Base-by-base conservation (phyloP, 2,329 filamentous ascomycete genomes). In the Aureobasidium sp. region DNA sequence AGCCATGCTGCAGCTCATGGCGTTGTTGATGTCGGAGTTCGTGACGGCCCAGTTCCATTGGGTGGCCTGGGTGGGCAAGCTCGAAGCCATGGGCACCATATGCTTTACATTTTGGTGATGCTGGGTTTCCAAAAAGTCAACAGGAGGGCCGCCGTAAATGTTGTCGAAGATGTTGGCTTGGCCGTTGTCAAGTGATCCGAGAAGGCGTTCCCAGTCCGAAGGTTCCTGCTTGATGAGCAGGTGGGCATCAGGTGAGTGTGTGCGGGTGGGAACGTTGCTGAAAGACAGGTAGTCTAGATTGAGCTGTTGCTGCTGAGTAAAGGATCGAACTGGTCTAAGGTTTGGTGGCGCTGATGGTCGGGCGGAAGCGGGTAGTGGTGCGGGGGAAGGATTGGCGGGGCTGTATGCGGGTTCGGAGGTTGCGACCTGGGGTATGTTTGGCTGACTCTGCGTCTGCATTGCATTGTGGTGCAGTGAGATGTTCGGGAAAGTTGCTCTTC, bases 91-190 rank as follows among this genome's bases (percentile, higher is more conserved):
- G 50, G 48, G 59, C 7, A 27, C 11, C 15, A 45, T 32, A 21
- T 42, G 32, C 29, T 61, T 53, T n/a, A 25, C 44, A 9, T 64
- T 59, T 34, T 37, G 48, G 50, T 59, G 52, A 37, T 42, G 50
- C 41, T 45, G 57, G 45, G 39, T 61, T 58, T 61, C 71, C 3
- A 76, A 64, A 77, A 74, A 67, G 29, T 74, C 71, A 44, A 74
- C 73, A 8, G 78, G 79, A 10, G 82, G 80, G 0, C 88, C 88
- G 41, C 88, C 89, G 66, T 91, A 91, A 61, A 91, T 90, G 44
- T 86, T 87, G 69, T 91, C 87, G 73, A 90, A 94, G n/a, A 95
- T 87, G 69, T 93, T 95, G 59, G 86, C 84, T 66, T 87, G 83
- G 0, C 90, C 90, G 39, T 86, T 86, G 67, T 96, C 91, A 72